phyloP scores from a whole-genome alignment of 108 stramenopile genomes.

The Schizochytrium sp. region DNA sequence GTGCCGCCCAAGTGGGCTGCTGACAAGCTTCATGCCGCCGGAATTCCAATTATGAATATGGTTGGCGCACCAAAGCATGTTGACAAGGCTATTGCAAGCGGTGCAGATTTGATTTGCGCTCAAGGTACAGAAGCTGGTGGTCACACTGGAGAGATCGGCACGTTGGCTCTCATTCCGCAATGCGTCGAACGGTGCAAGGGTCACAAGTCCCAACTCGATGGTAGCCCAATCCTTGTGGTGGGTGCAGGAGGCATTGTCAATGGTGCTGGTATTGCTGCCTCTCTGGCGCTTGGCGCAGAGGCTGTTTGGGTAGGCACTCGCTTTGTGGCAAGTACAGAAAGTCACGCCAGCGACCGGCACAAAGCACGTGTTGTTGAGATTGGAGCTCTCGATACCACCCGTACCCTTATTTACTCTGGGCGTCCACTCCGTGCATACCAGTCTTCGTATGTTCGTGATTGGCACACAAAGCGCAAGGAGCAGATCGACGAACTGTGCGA shows the following conservation, averaged over 20 bases:
- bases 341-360: constrained; percentile 55
- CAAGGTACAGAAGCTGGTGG: constrained; percentile 51
- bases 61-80: constrained; percentile 57
- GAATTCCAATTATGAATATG: constrained; percentile 47
- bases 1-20: constrained; percentile 41
- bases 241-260: constrained; percentile 35
- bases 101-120: constrained; percentile 13
- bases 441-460: constrained; percentile 18
- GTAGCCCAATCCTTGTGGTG: constrained; percentile 39
- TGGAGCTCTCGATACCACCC: constrained; percentile 39
- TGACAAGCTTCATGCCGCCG: constrained; percentile 58
- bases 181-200: constrained; percentile 55
- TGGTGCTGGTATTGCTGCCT: constrained; percentile 26
- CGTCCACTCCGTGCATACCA: constrained; percentile 47
- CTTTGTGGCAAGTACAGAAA: constrained; percentile 32
- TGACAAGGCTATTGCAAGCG: constrained; percentile 41
- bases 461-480: constrained; percentile 27
- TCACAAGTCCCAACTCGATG: constrained; percentile 28
- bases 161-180: constrained; percentile 4
- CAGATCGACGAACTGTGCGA: constrained; percentile 35
- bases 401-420: constrained; percentile 39
- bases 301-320: constrained; percentile 57
- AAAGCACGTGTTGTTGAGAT: neutral
- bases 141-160: constrained; percentile 57
- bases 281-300: constrained; percentile 45